Conservation (phyloP, 805 yeast genomes). For the Ogataea allantospora region DNA sequence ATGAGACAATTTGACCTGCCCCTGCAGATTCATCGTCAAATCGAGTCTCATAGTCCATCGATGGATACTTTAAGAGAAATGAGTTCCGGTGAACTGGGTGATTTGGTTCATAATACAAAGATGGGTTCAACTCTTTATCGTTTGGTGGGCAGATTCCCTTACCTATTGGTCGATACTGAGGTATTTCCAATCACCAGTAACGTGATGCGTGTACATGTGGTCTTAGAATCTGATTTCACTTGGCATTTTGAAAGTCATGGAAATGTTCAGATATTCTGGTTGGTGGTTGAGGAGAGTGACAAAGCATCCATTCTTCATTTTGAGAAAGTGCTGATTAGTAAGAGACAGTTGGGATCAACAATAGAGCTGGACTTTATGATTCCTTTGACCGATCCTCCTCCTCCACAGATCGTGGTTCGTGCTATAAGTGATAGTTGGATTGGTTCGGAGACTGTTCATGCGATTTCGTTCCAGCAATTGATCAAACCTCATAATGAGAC, state of each 20-base stretch:
- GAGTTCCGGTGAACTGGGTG: slow-evolving; percentile 78
- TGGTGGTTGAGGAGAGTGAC: slow-evolving; percentile 85
- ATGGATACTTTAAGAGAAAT: slow-evolving; percentile 75
- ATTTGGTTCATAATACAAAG: slow-evolving; percentile 76
- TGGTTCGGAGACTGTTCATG: slow-evolving; percentile 73
- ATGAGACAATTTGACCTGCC: slow-evolving; percentile 83
- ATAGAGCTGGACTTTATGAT: slow-evolving; percentile 90
- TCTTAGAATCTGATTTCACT: slow-evolving; percentile 68
- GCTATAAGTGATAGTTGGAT: slow-evolving; percentile 86
- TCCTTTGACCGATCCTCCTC: slow-evolving; percentile 85
- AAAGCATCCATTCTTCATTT: slow-evolving; percentile 71
- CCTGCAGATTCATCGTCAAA: slow-evolving; percentile 55
- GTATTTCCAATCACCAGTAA: slow-evolving; percentile 84
- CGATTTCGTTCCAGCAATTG: slow-evolving; percentile 86
- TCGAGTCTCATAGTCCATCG: slow-evolving; percentile 62
- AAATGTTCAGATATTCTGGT: slow-evolving; percentile 84
- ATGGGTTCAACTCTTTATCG: slow-evolving; percentile 66
- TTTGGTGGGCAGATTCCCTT: slow-evolving; percentile 71
- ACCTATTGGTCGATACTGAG: slow-evolving; percentile 69
- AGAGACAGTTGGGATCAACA: slow-evolving; percentile 47
- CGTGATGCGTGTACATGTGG: slow-evolving; percentile 78
- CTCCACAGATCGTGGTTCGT: slow-evolving; percentile 80
- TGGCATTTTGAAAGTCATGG: slow-evolving; percentile 90
- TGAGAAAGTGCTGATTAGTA: slow-evolving; percentile 72
- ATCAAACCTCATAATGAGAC: slow-evolving; percentile 88